A percentile compares a stretch with the other conserved stretches of the same genome.
Evolutionary conservation across 2,329 filamentous ascomycete genomes (phyloP).

Genomic region (Neofusicoccum sp.): DNA sequence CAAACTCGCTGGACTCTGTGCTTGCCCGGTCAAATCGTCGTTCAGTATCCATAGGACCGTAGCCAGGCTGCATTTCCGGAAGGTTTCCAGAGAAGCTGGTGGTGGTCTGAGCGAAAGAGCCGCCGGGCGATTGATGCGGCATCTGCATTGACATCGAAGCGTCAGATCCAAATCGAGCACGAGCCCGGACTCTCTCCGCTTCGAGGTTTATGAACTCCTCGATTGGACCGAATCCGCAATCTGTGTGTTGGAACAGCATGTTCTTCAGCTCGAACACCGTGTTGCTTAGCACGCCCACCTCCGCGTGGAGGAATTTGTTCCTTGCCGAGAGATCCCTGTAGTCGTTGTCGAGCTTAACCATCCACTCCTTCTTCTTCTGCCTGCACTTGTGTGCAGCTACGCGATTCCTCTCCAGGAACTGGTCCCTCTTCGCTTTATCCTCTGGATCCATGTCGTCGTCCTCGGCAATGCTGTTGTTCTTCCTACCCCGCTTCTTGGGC

Average conservation of each 20-base stretch:
- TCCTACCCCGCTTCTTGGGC: constrained; percentile 6
- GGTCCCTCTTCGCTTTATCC: constrained; percentile 6
- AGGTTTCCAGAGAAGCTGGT: background rate
- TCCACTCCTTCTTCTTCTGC: constrained; percentile 64
- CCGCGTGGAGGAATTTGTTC: constrained; percentile 36
- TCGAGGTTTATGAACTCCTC: background rate
- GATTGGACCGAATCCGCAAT: constrained; percentile 31
- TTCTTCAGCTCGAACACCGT: constrained; percentile 19
- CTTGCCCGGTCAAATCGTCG: background rate
- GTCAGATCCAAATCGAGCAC: background rate
- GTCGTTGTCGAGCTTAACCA: constrained; percentile 49
- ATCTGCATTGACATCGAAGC: background rate
- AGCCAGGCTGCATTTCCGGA: background rate
- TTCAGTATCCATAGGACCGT: background rate
- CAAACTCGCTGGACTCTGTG: background rate
- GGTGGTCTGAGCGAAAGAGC: background rate
- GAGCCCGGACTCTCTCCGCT: background rate
- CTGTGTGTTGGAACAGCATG: constrained; percentile 28
- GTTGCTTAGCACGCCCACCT: constrained; percentile 22
- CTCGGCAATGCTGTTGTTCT: background rate
- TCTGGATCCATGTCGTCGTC: background rate
- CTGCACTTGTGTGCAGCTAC: constrained; percentile 72
- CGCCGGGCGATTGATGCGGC: no score
- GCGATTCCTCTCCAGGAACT: constrained; percentile 63
- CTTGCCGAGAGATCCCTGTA: constrained; percentile 39